A percentile compares a stretch with the other conserved stretches of the same genome.
phyloP scores from a whole-genome alignment of 2,329 filamentous ascomycete species.

The Exophiala sideris region DNA sequence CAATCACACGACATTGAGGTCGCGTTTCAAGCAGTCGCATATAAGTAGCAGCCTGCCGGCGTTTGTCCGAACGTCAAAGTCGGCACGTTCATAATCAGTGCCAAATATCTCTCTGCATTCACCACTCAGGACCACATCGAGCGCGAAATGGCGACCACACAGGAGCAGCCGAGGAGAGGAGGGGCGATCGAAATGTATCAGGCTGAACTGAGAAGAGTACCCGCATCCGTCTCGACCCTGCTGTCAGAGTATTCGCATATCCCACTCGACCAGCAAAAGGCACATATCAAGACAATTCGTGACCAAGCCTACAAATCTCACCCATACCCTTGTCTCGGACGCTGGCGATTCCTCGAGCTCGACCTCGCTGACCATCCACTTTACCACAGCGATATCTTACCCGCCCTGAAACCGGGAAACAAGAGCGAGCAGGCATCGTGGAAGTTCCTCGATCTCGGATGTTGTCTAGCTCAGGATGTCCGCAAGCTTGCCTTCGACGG shows the following conservation, averaged over 20 bases:
- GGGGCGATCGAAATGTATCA: slow-evolving; percentile 5
- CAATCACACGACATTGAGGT: no score
- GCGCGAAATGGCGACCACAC: no score
- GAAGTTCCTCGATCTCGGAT: slow-evolving; percentile 43
- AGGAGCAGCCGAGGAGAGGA: not conserved
- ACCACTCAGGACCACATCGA: no score
- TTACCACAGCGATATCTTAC: slow-evolving; percentile 30
- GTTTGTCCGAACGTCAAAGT: no score
- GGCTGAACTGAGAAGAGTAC: slow-evolving; percentile 15
- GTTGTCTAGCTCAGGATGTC: slow-evolving; percentile 44
- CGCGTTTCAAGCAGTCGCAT: no score
- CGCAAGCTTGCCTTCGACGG: slow-evolving; percentile 48
- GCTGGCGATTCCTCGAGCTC: slow-evolving; percentile 43
- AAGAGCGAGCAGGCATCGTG: not conserved
- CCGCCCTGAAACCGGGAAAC: slow-evolving; percentile 17
- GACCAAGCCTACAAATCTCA: slow-evolving; percentile 28
- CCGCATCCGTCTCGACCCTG: slow-evolving; percentile 15
- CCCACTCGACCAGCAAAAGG: slow-evolving; percentile 16
- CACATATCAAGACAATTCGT: slow-evolving; percentile 25
- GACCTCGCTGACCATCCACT: slow-evolving; percentile 33
- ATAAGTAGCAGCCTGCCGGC: no score
- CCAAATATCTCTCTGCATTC: no score
- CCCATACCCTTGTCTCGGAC: slow-evolving; percentile 45
- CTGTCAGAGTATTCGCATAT: slow-evolving; percentile 24
- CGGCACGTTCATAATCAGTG: no score